Evolutionary conservation across 2,329 filamentous ascomycete species (phyloP), one percentile per base, ranked within the genome.

Genomic region (Dryadomyces quercus-mongolicae): DNA sequence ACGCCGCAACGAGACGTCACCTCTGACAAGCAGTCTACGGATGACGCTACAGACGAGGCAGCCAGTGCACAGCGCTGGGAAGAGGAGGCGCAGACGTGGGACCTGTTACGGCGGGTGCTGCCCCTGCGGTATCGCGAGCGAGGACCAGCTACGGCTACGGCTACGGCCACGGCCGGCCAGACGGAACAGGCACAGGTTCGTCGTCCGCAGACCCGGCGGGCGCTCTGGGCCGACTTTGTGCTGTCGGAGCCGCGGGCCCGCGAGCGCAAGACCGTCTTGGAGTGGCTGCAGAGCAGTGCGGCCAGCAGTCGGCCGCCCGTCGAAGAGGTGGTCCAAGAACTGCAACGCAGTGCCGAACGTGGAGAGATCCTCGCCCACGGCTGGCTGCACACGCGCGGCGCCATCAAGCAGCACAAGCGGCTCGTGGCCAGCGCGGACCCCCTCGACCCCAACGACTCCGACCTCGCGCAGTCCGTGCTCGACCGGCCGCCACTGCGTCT

Each of bases 341-440:
- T 91, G 53, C 85, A 91, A 65, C 77, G 82, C 57, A 83, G 83
- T 58, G 85, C 88, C 13, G 86, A 92, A 56, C 77, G 88, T 62
- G 86, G 86, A 10, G 88, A 91, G 51, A 82, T 91, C 10, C 88
- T 93, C 71, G 83, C 87, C 31, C 84, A 90, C 66, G 92, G 92
- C 44, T 96, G 91, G 88, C 80, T 96, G 58, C 89, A 95, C 66
- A 96, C 93, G 0, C 87, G 90, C 59, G 82, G 88, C 56, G 84
- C 85, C 49, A 89, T 98, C 68, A 98, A 98, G 72, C 80, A 87
- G 55, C 82, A 88, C 65, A 98, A 97, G 72, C 83, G 86, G 55
- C 71, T 93, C 59, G 80, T 86, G 56, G 79, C 81, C 31, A 84
- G 80, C 74, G 77, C 78, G 40, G 78, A 81, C 56, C 73, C 81